Conservation (phyloP, 805 yeast species). For the Kodamaea nitidulidarum region DNA sequence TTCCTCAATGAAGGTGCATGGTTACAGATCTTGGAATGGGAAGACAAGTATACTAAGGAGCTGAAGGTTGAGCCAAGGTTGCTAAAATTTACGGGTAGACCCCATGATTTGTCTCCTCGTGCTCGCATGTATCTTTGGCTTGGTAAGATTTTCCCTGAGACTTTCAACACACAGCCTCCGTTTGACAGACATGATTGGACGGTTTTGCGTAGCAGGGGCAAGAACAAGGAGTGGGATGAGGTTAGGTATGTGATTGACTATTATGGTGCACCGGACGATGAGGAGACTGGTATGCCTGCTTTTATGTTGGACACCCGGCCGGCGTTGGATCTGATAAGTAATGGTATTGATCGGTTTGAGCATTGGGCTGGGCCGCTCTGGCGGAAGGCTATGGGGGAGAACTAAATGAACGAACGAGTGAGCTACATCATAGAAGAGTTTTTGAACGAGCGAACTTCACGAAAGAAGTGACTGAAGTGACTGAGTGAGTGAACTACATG, state of each 20-base stretch:
- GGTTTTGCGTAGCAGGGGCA: constrained; percentile 63
- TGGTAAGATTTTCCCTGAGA: constrained; percentile 67
- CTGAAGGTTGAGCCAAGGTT: constrained; percentile 68
- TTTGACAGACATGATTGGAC: constrained; percentile 99
- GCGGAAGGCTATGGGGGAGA: constrained; percentile 66
- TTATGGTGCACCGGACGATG: constrained; percentile 92
- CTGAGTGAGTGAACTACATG: no score
- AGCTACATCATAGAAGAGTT: no score
- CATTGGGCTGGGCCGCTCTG: constrained; percentile 67
- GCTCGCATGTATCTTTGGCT: constrained; percentile 66
- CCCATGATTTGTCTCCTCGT: constrained; percentile 80
- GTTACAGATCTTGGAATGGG: constrained; percentile 94
- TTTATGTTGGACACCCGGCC: constrained; percentile 94
- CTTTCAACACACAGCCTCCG: constrained; percentile 76
- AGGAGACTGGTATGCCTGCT: constrained; percentile 80
- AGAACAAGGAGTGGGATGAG: constrained; percentile 50
- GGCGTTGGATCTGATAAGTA: constrained; percentile 68
- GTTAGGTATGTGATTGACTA: constrained; percentile 94
- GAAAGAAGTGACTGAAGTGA: background rate
- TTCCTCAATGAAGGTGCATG: constrained; percentile 97
- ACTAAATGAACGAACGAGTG: no score
- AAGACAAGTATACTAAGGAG: constrained; percentile 56
- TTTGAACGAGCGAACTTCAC: background rate
- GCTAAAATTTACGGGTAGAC: constrained; percentile 85
- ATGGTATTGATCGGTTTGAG: constrained; percentile 62